Evolutionary conservation across 768 basidiomycete genomes (phyloP).

Genomic region (Auriscalpium vulgare): DNA sequence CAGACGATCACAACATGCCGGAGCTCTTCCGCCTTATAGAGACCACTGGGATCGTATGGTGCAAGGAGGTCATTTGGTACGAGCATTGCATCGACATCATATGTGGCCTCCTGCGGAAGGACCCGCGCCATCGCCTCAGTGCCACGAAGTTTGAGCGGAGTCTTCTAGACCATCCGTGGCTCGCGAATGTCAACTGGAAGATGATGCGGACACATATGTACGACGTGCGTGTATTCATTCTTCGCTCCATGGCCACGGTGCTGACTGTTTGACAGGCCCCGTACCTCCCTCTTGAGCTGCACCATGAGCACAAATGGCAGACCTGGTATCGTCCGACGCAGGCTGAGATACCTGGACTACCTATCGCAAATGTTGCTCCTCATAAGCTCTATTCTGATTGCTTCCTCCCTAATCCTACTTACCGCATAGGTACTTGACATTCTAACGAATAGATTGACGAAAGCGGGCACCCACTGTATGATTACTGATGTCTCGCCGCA

Average conservation of each 20-base stretch:
- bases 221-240: slow-evolving; percentile 29
- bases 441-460: too few species aligned
- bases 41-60: neutral
- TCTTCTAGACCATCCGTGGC: slow-evolving; percentile 33
- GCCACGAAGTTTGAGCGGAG: slow-evolving; percentile 21
- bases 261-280: slow-evolving; percentile 31
- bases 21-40: neutral
- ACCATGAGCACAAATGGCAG: slow-evolving; percentile 30
- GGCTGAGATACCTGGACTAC: neutral
- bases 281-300: slow-evolving; percentile 25
- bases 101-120: slow-evolving; percentile 8
- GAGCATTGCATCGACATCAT: slow-evolving; percentile 22
- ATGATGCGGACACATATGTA: slow-evolving; percentile 36
- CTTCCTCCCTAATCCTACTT: too few species aligned
- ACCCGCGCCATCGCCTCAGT: neutral
- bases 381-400: too few species aligned
- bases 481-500: too few species aligned
- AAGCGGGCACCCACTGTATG: too few species aligned
- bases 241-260: neutral
- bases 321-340: slow-evolving; percentile 28
- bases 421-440: too few species aligned
- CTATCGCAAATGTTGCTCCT: neutral
- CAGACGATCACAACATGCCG: neutral
- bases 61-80: neutral
- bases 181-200: slow-evolving; percentile 39